phyloP scores from a whole-genome alignment of 2,329 filamentous ascomycete species.

The Zasmidium citrigriseum region DNA sequence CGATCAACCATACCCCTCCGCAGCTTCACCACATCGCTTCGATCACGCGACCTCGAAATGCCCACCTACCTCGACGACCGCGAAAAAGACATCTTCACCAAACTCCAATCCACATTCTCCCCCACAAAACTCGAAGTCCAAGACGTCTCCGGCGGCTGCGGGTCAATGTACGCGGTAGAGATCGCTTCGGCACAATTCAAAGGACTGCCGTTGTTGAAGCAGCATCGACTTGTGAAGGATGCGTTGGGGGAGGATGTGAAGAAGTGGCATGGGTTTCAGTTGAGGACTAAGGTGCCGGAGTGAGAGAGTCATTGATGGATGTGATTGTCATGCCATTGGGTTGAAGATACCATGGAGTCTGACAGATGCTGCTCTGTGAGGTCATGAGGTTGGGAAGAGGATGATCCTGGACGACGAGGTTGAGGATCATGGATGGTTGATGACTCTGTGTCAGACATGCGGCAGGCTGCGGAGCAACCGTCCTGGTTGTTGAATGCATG shows the following conservation, averaged over 20 bases:
- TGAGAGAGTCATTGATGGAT: too few relatives aligned
- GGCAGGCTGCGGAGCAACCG: too few relatives aligned
- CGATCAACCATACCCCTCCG: constrained; percentile 1
- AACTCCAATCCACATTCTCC: constrained; percentile 43
- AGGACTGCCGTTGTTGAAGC: constrained; percentile 72
- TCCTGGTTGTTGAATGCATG: too few relatives aligned
- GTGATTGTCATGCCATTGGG: too few relatives aligned
- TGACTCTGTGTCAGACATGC: too few relatives aligned
- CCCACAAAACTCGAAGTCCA: constrained; percentile 59
- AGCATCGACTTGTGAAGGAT: constrained; percentile 78
- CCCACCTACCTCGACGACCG: constrained; percentile 50
- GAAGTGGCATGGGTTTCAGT: constrained; percentile 79
- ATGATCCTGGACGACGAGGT: too few relatives aligned
- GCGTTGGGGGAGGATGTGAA: constrained; percentile 75
- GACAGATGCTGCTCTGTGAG: too few relatives aligned
- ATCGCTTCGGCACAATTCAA: constrained; percentile 71
- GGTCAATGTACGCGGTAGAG: constrained; percentile 84
- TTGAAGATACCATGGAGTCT: too few relatives aligned
- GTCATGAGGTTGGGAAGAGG: too few relatives aligned
- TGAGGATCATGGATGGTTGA: too few relatives aligned
- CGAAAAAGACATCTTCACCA: constrained; percentile 51
- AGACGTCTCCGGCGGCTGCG: constrained; percentile 81
- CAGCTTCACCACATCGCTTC: neutral
- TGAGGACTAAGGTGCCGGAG: constrained; percentile 64
- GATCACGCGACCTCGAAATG: constrained; percentile 31